Conservation (phyloP, 768 basidiomycete genomes). For the Cubamyces sp. region DNA sequence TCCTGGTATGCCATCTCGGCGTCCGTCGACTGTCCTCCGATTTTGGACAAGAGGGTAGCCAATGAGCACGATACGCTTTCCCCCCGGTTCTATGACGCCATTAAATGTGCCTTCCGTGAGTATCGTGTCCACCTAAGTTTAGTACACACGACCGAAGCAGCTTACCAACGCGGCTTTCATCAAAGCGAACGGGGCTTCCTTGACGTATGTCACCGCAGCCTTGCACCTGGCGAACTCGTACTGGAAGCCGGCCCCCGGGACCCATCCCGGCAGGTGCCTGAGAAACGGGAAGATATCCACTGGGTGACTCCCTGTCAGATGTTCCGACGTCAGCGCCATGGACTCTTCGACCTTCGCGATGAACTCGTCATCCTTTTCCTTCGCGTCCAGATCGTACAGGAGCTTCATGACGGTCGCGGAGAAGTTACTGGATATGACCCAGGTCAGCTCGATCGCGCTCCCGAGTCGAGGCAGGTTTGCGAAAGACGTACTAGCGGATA, state of each 20-base stretch:
- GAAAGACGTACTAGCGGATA: constrained; percentile 10
- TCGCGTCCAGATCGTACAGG: constrained; percentile 9
- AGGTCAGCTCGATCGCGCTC: neutral
- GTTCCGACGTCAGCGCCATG: neutral
- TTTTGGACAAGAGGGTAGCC: neutral
- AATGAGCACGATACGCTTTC: neutral
- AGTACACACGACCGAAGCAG: neutral
- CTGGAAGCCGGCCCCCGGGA: constrained; percentile 28
- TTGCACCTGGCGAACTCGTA: constrained; percentile 7
- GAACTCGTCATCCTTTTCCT: neutral
- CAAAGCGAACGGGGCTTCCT: constrained; percentile 17
- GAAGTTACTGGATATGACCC: constrained; percentile 2
- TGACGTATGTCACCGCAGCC: neutral
- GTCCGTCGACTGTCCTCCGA: neutral
- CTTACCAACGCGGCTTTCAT: constrained; percentile 22
- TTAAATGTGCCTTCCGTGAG: neutral
- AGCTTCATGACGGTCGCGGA: constrained; percentile 22
- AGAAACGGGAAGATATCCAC: constrained; percentile 34
- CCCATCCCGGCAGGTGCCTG: constrained; percentile 24
- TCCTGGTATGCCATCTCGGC: constrained; percentile 6
- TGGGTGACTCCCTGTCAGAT: constrained; percentile 30
- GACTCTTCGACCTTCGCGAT: constrained; percentile 17
- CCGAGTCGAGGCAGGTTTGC: too few species aligned
- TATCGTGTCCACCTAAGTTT: neutral
- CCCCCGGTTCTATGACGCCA: too few species aligned